Percentiles rank a stretch among this genome's conserved stretches.
These are phyloP conservation scores for Pythium vanterpoolii DNA, from an alignment of 352 stramenopile species.

Conservation along the genomic window DNA sequence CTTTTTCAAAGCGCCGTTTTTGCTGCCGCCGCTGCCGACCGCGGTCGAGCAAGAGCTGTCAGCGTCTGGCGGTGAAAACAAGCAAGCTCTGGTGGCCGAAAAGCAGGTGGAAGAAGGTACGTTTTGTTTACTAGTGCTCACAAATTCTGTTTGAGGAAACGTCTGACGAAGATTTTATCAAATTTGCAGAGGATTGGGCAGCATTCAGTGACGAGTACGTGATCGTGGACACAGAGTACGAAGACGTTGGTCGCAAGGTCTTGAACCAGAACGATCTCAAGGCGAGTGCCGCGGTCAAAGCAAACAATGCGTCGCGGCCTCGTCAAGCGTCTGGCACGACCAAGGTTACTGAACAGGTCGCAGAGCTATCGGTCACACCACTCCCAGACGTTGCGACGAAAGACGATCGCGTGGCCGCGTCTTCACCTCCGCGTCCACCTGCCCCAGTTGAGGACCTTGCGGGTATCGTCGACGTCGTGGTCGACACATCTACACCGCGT, in stretches of 20 bases:
- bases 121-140: conserved; percentile 4
- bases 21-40: conserved; percentile 50
- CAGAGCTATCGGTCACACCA: conserved; percentile 18
- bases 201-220: conserved; percentile 80
- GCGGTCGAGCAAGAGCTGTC: conserved; percentile 31
- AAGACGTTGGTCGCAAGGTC: conserved; percentile 70
- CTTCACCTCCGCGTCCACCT: conserved; percentile 1
- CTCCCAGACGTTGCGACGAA: conserved; percentile 9
- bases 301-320: conserved; percentile 3
- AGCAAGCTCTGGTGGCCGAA: conserved; percentile 66
- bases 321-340: conserved; percentile 2
- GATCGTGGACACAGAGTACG: conserved; percentile 80
- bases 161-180: background rate
- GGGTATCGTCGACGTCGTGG: conserved; percentile 26
- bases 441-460: background rate
- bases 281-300: conserved; percentile 9
- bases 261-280: conserved; percentile 38
- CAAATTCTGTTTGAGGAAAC: background rate
- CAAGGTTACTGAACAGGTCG: conserved; percentile 12
- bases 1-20: conserved; percentile 65
- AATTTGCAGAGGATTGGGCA: conserved; percentile 53
- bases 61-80: conserved; percentile 37
- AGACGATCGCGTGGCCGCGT: conserved; percentile 20
- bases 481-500: conserved; percentile 27
- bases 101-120: conserved; percentile 63